Evolutionary conservation across 345 rosid genomes (phyloP).

Genomic region (Brassica incana): DNA sequence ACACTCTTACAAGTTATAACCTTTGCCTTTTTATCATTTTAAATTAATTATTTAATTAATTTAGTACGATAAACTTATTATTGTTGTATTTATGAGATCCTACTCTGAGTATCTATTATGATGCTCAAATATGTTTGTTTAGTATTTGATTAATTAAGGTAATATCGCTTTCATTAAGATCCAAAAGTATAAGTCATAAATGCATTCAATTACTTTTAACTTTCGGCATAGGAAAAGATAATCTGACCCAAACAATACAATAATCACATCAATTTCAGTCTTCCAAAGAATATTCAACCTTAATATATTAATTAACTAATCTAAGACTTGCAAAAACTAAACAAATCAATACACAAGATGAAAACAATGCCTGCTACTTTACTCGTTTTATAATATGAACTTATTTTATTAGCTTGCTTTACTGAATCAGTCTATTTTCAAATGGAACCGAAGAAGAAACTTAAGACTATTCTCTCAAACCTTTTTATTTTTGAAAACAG

Average conservation of each 20-base stretch:
- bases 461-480: not conserved
- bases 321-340: not conserved
- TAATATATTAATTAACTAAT: not conserved
- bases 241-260: not conserved
- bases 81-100: not conserved
- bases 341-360: not conserved
- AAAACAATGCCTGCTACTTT: conserved; percentile 1
- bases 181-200: conserved; percentile 29
- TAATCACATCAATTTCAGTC: conserved; percentile 16
- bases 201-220: conserved; percentile 21
- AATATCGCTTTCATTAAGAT: conserved; percentile 33
- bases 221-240: conserved; percentile 34
- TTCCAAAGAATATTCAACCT: conserved; percentile 20
- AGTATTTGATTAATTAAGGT: conserved; percentile 26
- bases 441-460: conserved; percentile 16
- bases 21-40: not conserved
- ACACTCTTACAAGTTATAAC: not conserved
- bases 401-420: conserved; percentile 5
- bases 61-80: not conserved
- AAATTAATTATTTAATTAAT: not conserved
- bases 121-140: not conserved
- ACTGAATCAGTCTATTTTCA: conserved; percentile 15
- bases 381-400: not conserved
- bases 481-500: not conserved
- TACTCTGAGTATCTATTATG: not conserved